phyloP scores from a whole-genome alignment of 164 flowering plant species.

The Echeveria elegans region DNA sequence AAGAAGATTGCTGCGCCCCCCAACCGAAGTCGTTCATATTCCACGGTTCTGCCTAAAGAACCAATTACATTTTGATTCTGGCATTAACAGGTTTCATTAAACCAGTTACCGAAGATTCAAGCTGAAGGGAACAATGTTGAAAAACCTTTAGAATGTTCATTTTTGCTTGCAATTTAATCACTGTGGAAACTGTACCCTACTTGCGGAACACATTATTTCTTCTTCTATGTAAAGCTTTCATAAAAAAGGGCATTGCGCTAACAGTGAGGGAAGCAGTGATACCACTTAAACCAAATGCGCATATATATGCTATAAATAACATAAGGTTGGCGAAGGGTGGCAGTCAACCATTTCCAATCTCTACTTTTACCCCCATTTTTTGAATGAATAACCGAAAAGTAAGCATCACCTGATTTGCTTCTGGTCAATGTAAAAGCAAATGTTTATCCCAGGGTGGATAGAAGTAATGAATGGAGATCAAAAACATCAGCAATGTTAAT shows the following conservation, averaged over 20 bases:
- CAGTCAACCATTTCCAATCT: not conserved
- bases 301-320: too few species aligned
- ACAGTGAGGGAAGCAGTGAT: too few species aligned
- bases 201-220: not conserved
- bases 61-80: not conserved
- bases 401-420: not conserved
- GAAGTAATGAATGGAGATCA: constrained; percentile 5
- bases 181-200: not conserved
- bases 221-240: too few species aligned
- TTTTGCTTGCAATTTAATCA: not conserved
- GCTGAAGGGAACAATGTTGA: not conserved
- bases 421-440: not conserved
- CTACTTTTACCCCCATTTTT: not conserved
- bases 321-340: not conserved
- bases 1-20: constrained; percentile 20
- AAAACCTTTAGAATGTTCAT: not conserved
- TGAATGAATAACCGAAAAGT: not conserved
- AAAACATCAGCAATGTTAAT: not conserved
- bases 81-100: not conserved
- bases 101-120: not conserved
- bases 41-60: not conserved
- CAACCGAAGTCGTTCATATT: constrained; percentile 13
- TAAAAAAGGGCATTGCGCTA: too few species aligned
- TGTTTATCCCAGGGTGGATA: not conserved
- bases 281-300: too few species aligned